These are phyloP conservation scores for Lolium perenne DNA, from an alignment of 176 grass and related monocot species.

Conservation along the genomic window DNA sequence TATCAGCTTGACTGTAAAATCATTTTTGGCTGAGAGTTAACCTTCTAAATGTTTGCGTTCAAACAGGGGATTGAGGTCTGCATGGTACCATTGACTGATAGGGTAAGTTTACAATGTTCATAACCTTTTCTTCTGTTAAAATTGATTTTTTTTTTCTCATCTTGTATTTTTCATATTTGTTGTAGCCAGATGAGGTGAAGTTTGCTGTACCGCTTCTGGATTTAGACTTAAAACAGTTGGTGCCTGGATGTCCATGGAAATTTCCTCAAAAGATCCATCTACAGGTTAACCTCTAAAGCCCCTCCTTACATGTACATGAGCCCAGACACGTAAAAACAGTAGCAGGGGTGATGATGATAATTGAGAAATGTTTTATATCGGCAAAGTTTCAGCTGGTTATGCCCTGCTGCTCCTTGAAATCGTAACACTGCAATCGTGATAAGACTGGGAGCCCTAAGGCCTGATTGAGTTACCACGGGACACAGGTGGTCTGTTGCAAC, in stretches of 20 bases:
- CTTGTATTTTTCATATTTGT: slow-evolving; percentile 33
- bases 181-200: slow-evolving; percentile 84
- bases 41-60: neutral
- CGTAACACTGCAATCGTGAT: slow-evolving; percentile 5
- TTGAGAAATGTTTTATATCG: neutral
- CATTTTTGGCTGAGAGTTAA: neutral
- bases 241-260: slow-evolving; percentile 85
- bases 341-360: slow-evolving; percentile 25
- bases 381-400: slow-evolving; percentile 23
- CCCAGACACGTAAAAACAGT: slow-evolving; percentile 26
- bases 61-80: slow-evolving; percentile 49
- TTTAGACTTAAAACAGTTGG: slow-evolving; percentile 72
- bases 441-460: neutral
- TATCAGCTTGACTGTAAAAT: slow-evolving; percentile 20
- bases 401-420: slow-evolving; percentile 10
- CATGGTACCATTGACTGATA: slow-evolving; percentile 48
- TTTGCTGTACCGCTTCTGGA: slow-evolving; percentile 94
- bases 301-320: neutral
- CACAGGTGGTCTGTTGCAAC: neutral
- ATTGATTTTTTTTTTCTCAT: slow-evolving; percentile 13
- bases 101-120: slow-evolving; percentile 49
- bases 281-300: slow-evolving; percentile 57
- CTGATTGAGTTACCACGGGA: neutral
- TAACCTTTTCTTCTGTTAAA: slow-evolving; percentile 12
- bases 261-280: slow-evolving; percentile 85